Evolutionary conservation across 2,329 filamentous ascomycete species (phyloP).

Genomic region (Boeremia exigua): DNA sequence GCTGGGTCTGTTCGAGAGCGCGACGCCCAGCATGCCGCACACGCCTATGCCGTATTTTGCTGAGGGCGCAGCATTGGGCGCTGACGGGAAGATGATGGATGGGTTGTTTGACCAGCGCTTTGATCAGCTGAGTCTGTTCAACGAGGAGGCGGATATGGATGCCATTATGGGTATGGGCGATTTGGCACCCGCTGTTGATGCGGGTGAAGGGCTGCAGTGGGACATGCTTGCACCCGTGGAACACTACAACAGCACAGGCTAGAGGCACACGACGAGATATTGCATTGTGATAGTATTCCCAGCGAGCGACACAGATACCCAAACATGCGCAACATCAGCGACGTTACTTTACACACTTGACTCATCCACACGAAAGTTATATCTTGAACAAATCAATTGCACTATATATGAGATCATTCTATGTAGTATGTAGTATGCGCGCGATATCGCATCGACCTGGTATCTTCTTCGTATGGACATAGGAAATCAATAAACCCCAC

Average conservation of each 20-base stretch:
- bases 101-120: constrained; percentile 16
- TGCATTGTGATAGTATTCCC: not conserved
- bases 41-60: constrained; percentile 37
- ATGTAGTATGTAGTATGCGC: constrained; percentile 7
- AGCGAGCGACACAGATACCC: constrained; percentile 9
- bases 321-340: not conserved
- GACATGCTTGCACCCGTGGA: constrained; percentile 36
- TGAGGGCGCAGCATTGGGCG: not conserved
- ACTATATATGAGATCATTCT: not conserved
- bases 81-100: constrained; percentile 9
- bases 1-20: constrained; percentile 11
- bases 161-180: constrained; percentile 28
- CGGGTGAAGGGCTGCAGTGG: constrained; percentile 27
- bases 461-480: constrained; percentile 13
- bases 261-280: not conserved
- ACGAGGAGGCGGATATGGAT: constrained; percentile 36
- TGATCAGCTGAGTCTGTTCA: constrained; percentile 24
- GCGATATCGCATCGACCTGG: constrained; percentile 10
- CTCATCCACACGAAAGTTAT: not conserved
- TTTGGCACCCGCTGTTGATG: constrained; percentile 29
- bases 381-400: not conserved
- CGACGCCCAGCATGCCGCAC: constrained; percentile 39
- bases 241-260: constrained; percentile 27
- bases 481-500: not conserved
- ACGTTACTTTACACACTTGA: not conserved